A percentile compares a stretch with the other conserved stretches of the same genome.
phyloP scores from a whole-genome alignment of 1,284 basidiomycete genomes.

The Ceratobasidium sp. region DNA sequence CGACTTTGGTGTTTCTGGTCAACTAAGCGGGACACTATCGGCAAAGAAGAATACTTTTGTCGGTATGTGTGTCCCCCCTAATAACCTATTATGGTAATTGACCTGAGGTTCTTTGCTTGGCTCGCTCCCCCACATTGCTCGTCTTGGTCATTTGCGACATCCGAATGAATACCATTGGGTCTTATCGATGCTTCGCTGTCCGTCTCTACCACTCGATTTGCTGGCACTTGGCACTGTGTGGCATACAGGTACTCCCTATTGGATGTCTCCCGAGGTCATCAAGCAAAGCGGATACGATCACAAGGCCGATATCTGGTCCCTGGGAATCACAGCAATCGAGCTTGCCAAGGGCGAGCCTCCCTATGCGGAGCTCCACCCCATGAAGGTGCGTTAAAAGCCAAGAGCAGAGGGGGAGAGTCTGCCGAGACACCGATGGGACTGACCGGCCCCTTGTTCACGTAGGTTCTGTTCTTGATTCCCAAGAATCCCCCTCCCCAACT shows the following conservation, averaged over 20 bases:
- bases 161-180: neutral
- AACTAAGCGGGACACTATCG: conserved; percentile 91
- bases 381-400: conserved; percentile 72
- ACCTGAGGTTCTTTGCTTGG: neutral
- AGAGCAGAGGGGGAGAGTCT: neutral
- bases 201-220: neutral
- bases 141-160: neutral
- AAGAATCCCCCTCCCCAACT: conserved; percentile 94
- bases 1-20: conserved; percentile 99
- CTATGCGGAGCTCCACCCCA: conserved; percentile 96
- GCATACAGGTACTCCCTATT: conserved; percentile 73
- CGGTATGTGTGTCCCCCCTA: conserved; percentile 52
- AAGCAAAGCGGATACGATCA: conserved; percentile 99
- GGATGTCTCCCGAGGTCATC: conserved; percentile 99
- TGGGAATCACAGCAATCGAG: conserved; percentile 97
- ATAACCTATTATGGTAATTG: neutral
- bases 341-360: conserved; percentile 97
- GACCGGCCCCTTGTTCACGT: conserved; percentile 5
- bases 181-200: conserved; percentile 1
- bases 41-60: conserved; percentile 99
- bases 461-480: conserved; percentile 97
- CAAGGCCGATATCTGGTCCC: conserved; percentile 97
- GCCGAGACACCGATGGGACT: conserved; percentile 1
- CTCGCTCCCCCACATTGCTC: conserved; percentile 9
- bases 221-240: neutral